These are phyloP conservation scores for Rhodomyrtus psidioides DNA, from an alignment of 441 rosid species.

Conservation along the genomic window DNA sequence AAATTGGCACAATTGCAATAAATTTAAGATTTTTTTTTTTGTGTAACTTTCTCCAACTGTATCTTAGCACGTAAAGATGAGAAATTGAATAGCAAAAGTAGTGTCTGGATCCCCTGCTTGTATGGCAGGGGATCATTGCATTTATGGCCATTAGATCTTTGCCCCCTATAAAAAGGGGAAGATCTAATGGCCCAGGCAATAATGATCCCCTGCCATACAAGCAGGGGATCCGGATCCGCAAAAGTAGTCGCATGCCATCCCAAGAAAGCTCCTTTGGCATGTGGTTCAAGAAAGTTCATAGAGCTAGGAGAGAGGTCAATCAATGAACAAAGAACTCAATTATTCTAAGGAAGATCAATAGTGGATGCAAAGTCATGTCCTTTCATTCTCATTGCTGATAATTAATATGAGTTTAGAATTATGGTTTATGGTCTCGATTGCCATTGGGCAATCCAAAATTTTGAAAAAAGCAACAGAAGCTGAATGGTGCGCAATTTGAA, in stretches of 20 bases:
- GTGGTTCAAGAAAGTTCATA: background rate
- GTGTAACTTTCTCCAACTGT: fast-evolving
- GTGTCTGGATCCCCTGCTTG: too few species aligned
- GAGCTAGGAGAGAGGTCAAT: background rate
- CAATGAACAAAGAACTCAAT: background rate
- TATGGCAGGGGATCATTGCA: too few species aligned
- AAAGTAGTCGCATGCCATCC: background rate
- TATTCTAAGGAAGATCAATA: background rate
- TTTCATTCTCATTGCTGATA: background rate
- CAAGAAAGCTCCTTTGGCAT: background rate
- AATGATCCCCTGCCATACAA: too few species aligned
- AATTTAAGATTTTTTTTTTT: too few species aligned
- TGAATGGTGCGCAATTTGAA: background rate
- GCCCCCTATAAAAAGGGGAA: too few species aligned
- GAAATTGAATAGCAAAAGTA: background rate
- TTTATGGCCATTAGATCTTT: too few species aligned
- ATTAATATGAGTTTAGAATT: background rate
- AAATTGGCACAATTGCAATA: too few species aligned
- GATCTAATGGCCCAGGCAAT: too few species aligned
- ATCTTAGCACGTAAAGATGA: background rate
- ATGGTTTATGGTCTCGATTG: background rate
- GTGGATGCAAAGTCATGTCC: background rate
- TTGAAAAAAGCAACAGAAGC: background rate
- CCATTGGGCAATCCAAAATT: background rate
- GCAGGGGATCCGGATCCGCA: too few species aligned